Conservation (phyloP, 75 land plant species). For the Pinus tabuliformis region DNA sequence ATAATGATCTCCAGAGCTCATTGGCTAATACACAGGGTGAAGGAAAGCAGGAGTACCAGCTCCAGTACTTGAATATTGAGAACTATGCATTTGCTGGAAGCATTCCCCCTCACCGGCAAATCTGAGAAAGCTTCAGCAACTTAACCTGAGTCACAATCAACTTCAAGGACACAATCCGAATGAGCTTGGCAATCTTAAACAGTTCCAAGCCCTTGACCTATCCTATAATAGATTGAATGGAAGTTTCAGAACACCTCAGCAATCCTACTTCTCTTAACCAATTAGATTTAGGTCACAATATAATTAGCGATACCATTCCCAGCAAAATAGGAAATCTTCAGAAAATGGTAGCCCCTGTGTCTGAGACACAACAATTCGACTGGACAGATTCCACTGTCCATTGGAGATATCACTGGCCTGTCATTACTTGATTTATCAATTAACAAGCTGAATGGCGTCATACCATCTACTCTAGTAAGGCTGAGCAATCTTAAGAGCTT, state of each 20-base stretch:
- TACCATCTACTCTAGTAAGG: constrained; percentile 40
- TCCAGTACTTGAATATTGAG: constrained; percentile 33
- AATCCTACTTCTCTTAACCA: constrained; percentile 33
- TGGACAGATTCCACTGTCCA: constrained; percentile 33
- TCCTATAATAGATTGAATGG: constrained; percentile 57
- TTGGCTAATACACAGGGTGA: constrained; percentile 44
- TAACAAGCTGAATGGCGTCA: constrained; percentile 54
- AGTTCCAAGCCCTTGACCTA: constrained; percentile 44
- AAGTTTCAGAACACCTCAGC: constrained; percentile 39
- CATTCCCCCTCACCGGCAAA: constrained; percentile 36
- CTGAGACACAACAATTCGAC: constrained; percentile 38
- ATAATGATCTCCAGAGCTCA: constrained; percentile 53
- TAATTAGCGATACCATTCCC: constrained; percentile 31
- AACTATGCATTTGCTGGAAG: constrained; percentile 33
- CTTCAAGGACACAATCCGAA: constrained; percentile 55
- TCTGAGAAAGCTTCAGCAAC: constrained; percentile 22
- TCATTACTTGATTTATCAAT: constrained; percentile 46
- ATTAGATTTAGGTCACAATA: constrained; percentile 52
- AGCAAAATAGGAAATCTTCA: constrained; percentile 20
- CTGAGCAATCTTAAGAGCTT: constrained; percentile 38
- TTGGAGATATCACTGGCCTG: constrained; percentile 40
- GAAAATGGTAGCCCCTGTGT: constrained; percentile 38
- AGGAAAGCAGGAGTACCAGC: constrained; percentile 20
- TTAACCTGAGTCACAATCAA: constrained; percentile 38
- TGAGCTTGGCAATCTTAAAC: constrained; percentile 35